Base-by-base conservation (phyloP, 169 alveolate genomes). In the Cryptosporidium ryanae region DNA sequence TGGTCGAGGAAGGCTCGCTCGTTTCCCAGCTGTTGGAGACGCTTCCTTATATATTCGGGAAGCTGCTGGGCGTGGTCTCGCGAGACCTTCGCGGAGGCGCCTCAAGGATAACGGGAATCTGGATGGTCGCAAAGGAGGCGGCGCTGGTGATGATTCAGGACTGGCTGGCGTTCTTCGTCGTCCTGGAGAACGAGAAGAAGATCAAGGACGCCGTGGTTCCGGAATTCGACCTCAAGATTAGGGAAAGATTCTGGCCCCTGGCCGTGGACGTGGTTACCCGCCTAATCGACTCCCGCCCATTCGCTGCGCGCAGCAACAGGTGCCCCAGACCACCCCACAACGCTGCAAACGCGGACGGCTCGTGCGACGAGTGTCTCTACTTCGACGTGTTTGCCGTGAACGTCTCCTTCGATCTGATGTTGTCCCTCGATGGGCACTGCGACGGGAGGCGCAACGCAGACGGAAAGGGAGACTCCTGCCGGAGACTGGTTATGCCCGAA, bases 101-200 rank as follows among this genome's bases (percentile, higher is more conserved):
- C 1, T 44, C 38, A 4, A 38, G 32, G 23, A 8, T 23, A 57
- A 27, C n/a, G 31, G 68, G 87, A 2, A 32, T 76, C 12, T 76
- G 87, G 87, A 55, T 76, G 52, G 87, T 61, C 1, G 64, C 87
- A 21, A 76, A 59, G n/a, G 87, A 76, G 25, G 61, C 87, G 15
- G 1, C 59, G 2, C 43, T 76, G 18, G 34, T 55, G 1, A 76
- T 76, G 21, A 76, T 76, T 15, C 76, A 76, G 38, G 87, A 76
- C 59, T 76, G 87, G 87, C 5, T 61, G 38, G 57, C 70, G 18
- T 57, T 76, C 15, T 15, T 76, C 2, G 61, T 46, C 10, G 57
- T 15, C 4, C 15, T 76, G 4, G 50, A 59, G 15, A 10, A 18
- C 1, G 71, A 55, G 23, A 61, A 43, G 31, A 18, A 48, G 7